Percentiles rank a stretch among this genome's conserved stretches.
phyloP scores from a whole-genome alignment of 2,329 filamentous ascomycete genomes.

The Nakataea oryzae region DNA sequence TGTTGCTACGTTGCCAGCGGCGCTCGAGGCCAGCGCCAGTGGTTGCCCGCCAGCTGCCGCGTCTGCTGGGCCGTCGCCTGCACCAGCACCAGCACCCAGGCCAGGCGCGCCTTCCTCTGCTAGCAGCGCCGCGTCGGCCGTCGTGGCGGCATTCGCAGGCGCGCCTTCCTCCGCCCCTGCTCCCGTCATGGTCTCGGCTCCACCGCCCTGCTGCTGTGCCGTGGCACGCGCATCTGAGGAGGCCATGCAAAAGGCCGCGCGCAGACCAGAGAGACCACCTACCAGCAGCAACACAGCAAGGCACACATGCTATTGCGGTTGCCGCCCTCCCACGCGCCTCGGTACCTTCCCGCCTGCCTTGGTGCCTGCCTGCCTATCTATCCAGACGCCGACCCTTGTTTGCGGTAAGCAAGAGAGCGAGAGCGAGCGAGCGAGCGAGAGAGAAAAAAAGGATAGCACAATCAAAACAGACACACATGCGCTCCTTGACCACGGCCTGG shows the following conservation, averaged over 20 bases:
- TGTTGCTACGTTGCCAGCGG: neutral
- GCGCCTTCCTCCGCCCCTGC: neutral
- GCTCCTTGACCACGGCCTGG: no score
- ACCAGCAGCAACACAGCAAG: neutral
- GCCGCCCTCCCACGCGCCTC: no score
- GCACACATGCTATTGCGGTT: no score
- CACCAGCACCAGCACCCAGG: conserved; percentile 4
- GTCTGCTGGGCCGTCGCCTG: neutral
- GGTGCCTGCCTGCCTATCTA: no score
- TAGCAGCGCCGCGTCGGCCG: neutral
- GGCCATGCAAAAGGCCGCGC: neutral
- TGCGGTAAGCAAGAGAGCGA: no score
- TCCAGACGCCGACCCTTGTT: no score
- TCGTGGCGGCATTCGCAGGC: neutral
- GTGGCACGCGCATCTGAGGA: conserved; percentile 8
- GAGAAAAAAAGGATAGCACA: no score
- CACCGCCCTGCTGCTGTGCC: neutral
- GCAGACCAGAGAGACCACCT: neutral
- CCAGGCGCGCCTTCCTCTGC: conserved; percentile 2
- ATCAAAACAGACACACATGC: no score
- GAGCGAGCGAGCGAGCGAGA: no score
- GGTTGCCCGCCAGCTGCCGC: neutral
- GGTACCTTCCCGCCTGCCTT: no score
- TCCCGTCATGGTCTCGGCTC: neutral
- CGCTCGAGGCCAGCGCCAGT: neutral